These are phyloP conservation scores for Candida yuanshanica DNA, from an alignment of 805 yeast species.

Conservation along the genomic window DNA sequence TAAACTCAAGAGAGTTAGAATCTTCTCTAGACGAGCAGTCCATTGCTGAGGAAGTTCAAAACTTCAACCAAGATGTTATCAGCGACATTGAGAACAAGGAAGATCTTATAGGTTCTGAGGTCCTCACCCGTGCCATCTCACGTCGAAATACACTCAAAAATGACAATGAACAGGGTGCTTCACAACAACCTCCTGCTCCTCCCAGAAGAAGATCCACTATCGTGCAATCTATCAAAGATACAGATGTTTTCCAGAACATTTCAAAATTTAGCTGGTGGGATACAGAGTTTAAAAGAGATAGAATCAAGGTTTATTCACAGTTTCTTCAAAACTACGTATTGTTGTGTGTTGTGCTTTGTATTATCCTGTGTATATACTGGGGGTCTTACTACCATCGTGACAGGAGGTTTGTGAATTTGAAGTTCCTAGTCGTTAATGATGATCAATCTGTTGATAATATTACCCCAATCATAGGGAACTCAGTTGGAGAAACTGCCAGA, in stretches of 20 bases:
- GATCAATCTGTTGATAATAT: constrained; percentile 13
- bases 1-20: too few species aligned
- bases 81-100: constrained; percentile 8
- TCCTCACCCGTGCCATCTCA: constrained; percentile 2
- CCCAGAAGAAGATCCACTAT: constrained; percentile 9
- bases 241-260: constrained; percentile 10
- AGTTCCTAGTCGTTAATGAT: constrained; percentile 24
- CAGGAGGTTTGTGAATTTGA: constrained; percentile 11
- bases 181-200: not conserved
- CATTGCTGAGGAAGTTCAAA: constrained; percentile 7
- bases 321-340: constrained; percentile 17
- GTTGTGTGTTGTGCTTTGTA: constrained; percentile 19
- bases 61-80: constrained; percentile 13
- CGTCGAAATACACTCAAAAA: too few species aligned
- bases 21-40: too few species aligned
- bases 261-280: constrained; percentile 20
- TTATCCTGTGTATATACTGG: constrained; percentile 27
- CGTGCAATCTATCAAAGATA: constrained; percentile 12
- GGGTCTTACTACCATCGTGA: constrained; percentile 24
- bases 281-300: constrained; percentile 11
- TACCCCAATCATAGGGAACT: constrained; percentile 15
- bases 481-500: constrained; percentile 4
- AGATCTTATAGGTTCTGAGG: constrained; percentile 9
- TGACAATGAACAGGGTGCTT: too few species aligned
- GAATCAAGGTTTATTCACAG: constrained; percentile 13